Conservation (phyloP, 495 filamentous ascomycete genomes). For the Lophiostoma macrostomum region DNA sequence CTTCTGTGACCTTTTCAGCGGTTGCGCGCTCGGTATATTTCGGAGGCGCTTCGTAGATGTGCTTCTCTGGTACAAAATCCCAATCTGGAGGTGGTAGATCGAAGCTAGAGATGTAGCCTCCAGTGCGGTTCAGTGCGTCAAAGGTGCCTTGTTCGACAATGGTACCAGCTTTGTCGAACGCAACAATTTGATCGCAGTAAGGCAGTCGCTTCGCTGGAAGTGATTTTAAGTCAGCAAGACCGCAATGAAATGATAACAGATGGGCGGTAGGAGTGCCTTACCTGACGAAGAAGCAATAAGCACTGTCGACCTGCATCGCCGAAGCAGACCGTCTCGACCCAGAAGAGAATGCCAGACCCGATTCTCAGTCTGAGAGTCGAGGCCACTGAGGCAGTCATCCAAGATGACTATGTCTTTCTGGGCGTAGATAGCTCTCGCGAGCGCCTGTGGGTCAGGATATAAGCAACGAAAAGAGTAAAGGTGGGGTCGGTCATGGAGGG, state of each 20-base stretch:
- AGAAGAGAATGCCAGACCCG: constrained; percentile 58
- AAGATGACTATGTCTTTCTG: constrained; percentile 53
- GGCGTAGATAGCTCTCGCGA: constrained; percentile 59
- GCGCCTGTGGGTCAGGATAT: constrained; percentile 33
- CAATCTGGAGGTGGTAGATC: constrained; percentile 26
- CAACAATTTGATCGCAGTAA: constrained; percentile 48
- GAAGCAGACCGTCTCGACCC: constrained; percentile 47
- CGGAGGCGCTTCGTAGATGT: constrained; percentile 25
- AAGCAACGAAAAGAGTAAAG: constrained; percentile 11
- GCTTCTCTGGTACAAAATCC: constrained; percentile 21
- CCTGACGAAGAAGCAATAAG: constrained; percentile 53
- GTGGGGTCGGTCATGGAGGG: constrained; percentile 8
- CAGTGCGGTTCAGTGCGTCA: constrained; percentile 34
- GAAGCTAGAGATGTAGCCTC: constrained; percentile 37
- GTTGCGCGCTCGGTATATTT: constrained; percentile 19
- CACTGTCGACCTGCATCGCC: constrained; percentile 48
- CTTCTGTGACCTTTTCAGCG: constrained; percentile 17
- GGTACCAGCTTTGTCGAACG: constrained; percentile 41
- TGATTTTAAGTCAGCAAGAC: not conserved
- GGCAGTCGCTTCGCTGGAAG: constrained; percentile 42
- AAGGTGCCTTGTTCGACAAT: constrained; percentile 48
- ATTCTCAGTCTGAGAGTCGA: constrained; percentile 60
- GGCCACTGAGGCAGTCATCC: constrained; percentile 60
- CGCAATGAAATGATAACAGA: constrained; percentile 10
- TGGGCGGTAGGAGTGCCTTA: constrained; percentile 16